These are phyloP conservation scores for Acanthamoeba healyi DNA, from an alignment of 208 protist species.

Conservation along the genomic window DNA sequence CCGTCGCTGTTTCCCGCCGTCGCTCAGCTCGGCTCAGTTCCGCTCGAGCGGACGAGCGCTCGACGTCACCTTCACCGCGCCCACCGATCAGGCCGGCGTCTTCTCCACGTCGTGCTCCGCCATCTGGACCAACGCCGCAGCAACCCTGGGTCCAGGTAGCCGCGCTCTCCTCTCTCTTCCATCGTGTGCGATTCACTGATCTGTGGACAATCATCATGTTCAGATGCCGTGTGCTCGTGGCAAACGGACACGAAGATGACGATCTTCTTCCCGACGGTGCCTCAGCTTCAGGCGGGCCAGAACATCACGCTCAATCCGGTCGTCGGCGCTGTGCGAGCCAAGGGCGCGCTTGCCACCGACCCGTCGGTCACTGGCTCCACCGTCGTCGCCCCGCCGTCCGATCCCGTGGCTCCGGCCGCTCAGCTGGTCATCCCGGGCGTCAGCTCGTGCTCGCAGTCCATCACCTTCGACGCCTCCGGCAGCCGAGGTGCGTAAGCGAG, in stretches of 20 bases:
- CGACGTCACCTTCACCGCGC: neutral
- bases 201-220: too few species aligned
- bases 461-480: neutral
- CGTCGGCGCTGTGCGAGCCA: neutral
- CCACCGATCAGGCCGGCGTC: neutral
- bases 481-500: too few species aligned
- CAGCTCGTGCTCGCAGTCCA: neutral
- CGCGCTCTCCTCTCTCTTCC: neutral
- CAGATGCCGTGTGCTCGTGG: slow-evolving; percentile 5
- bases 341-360: neutral
- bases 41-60: neutral
- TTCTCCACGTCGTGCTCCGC: neutral
- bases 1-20: neutral
- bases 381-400: neutral
- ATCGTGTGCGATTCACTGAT: too few species aligned
- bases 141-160: neutral
- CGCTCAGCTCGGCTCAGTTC: neutral
- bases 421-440: neutral
- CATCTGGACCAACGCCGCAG: neutral
- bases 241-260: neutral
- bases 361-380: neutral
- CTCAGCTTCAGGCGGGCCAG: neutral
- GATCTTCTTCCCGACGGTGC: neutral
- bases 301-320: neutral
- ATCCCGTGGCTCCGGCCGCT: neutral